Conservation (phyloP, 2,329 filamentous ascomycete species). For the Fusarium veterinarium region DNA sequence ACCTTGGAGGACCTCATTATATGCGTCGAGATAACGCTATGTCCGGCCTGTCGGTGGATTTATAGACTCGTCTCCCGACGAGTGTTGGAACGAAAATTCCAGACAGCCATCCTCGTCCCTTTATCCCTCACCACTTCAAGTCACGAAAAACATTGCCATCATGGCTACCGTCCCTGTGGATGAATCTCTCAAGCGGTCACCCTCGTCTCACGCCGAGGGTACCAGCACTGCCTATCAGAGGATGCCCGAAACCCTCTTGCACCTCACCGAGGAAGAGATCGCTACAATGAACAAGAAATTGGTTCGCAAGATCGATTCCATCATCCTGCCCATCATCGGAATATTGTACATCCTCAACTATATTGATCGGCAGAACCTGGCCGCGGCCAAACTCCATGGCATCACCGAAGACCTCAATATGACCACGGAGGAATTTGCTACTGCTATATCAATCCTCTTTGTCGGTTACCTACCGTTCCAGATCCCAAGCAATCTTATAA, state of each 20-base stretch:
- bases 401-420: slow-evolving; percentile 53
- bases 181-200: slow-evolving; percentile 3
- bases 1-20: not conserved
- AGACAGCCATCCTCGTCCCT: not conserved
- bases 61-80: slow-evolving; percentile 3
- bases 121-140: not conserved
- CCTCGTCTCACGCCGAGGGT: slow-evolving; percentile 18
- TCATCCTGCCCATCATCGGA: slow-evolving; percentile 45
- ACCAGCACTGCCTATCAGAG: slow-evolving; percentile 14
- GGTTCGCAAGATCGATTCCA: slow-evolving; percentile 47
- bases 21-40: slow-evolving; percentile 9
- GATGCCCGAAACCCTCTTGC: slow-evolving; percentile 21
- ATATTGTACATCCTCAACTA: slow-evolving; percentile 57
- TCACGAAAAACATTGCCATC: not conserved
- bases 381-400: slow-evolving; percentile 31
- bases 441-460: slow-evolving; percentile 51
- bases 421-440: slow-evolving; percentile 52
- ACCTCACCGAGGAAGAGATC: slow-evolving; percentile 8
- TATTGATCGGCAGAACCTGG: slow-evolving; percentile 49
- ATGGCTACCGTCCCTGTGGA: slow-evolving; percentile 14
- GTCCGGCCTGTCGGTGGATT: slow-evolving; percentile 1
- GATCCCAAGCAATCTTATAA: slow-evolving; percentile 52
- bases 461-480: slow-evolving; percentile 53
- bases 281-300: slow-evolving; percentile 15
- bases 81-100: not conserved